Percentiles rank a stretch among this genome's conserved stretches.
phyloP scores from a whole-genome alignment of 768 basidiomycete genomes.

The Hericium erinaceus region DNA sequence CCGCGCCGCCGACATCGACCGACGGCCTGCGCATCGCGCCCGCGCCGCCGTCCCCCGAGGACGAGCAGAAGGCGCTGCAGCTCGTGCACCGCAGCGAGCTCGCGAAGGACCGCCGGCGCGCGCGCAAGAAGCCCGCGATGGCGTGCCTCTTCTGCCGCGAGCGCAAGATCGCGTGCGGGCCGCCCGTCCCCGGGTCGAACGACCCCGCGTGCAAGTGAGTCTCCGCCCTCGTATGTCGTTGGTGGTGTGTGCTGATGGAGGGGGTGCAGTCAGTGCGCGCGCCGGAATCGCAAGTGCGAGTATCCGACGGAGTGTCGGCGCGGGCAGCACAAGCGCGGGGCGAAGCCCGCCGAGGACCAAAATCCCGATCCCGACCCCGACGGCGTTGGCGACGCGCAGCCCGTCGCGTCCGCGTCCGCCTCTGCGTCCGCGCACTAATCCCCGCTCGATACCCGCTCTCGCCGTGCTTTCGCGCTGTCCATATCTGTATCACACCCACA shows the following conservation, averaged over 20 bases:
- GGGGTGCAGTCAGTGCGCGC: slow-evolving; percentile 10
- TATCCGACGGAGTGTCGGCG: slow-evolving; percentile 15
- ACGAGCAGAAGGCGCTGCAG: background rate
- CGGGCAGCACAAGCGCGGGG: slow-evolving; percentile 14
- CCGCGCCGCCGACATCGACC: background rate
- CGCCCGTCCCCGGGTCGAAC: slow-evolving; percentile 10
- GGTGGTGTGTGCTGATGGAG: background rate
- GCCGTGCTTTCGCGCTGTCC: background rate
- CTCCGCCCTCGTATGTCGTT: background rate
- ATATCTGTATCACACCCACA: background rate
- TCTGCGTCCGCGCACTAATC: background rate
- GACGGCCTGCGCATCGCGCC: background rate
- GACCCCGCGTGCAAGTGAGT: slow-evolving; percentile 15
- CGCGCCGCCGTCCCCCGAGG: background rate
- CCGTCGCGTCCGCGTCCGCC: background rate
- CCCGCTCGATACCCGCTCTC: background rate
- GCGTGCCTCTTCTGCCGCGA: slow-evolving; percentile 34
- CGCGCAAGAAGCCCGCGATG: slow-evolving; percentile 16
- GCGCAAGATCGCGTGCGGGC: slow-evolving; percentile 32
- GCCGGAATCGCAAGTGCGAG: slow-evolving; percentile 14
- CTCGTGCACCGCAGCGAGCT: background rate
- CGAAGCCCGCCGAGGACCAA: slow-evolving; percentile 4
- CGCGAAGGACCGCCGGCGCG: slow-evolving; percentile 4
- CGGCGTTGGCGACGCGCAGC: background rate
- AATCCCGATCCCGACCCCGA: slow-evolving; percentile 1